Conservation (phyloP, 2,329 filamentous ascomycete species). For the Venturia aucupariae region DNA sequence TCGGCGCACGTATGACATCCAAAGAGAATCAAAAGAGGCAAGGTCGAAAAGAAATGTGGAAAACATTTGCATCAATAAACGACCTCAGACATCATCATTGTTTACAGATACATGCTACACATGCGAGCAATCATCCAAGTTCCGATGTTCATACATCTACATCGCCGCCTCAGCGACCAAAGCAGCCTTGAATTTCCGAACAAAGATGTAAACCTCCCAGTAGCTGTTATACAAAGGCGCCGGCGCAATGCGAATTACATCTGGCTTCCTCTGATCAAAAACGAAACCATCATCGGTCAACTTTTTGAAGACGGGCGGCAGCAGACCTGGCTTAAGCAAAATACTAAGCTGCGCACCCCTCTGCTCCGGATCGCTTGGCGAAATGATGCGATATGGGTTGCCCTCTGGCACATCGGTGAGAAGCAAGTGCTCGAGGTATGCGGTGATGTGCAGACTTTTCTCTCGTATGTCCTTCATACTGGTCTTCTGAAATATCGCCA, state of each 20-base stretch:
- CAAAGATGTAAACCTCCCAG: neutral
- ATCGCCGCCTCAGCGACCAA: neutral
- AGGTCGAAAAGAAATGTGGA: too few relatives aligned
- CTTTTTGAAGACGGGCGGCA: conserved; percentile 10
- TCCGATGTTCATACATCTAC: neutral
- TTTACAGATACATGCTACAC: neutral
- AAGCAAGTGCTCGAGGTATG: conserved; percentile 58
- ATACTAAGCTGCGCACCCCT: conserved; percentile 65
- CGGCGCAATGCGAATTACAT: conserved; percentile 15
- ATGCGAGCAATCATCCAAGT: neutral
- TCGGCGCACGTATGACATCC: too few relatives aligned
- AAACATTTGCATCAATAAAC: neutral
- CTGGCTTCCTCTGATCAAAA: conserved; percentile 15
- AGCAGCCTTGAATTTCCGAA: neutral
- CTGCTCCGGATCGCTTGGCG: conserved; percentile 50
- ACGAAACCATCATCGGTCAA: conserved; percentile 14
- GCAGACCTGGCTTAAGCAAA: conserved; percentile 32
- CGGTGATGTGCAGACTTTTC: conserved; percentile 58
- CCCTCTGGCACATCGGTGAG: conserved; percentile 19
- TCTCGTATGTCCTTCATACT: conserved; percentile 51
- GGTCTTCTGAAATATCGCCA: conserved; percentile 57
- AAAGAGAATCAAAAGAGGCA: too few relatives aligned
- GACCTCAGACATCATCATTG: neutral
- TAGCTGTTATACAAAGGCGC: conserved; percentile 16
- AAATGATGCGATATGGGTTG: conserved; percentile 42